Percentiles rank a stretch among this genome's conserved stretches.
Evolutionary conservation across 768 basidiomycete genomes (phyloP).

Genomic region (Gloeopeniophorella convolvens): DNA sequence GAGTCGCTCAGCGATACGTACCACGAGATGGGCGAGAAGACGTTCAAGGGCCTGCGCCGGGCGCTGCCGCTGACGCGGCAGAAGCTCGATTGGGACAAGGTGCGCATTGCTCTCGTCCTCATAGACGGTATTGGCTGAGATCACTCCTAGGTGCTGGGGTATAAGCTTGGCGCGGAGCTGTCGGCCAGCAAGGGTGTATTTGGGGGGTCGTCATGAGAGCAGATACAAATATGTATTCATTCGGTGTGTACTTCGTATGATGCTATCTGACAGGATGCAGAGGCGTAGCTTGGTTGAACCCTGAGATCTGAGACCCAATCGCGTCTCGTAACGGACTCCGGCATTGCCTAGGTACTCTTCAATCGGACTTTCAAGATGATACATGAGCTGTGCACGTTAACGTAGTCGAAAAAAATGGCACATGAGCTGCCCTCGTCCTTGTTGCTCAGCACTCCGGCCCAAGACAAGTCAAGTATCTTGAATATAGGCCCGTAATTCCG

Average conservation of each 20-base stretch:
- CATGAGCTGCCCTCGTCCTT: no score
- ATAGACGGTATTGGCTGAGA: neutral
- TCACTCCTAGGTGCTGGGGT: slow-evolving; percentile 41
- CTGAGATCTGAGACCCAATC: no score
- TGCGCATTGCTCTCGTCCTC: slow-evolving; percentile 27
- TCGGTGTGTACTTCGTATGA: slow-evolving; percentile 5
- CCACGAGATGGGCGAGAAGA: slow-evolving; percentile 86
- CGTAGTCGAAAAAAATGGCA: no score
- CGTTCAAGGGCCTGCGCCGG: slow-evolving; percentile 85
- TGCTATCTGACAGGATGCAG: neutral
- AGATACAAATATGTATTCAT: neutral
- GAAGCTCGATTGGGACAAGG: slow-evolving; percentile 96
- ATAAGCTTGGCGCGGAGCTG: slow-evolving; percentile 74
- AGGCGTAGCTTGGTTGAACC: no score
- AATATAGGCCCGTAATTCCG: slow-evolving; percentile 10
- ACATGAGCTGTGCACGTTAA: no score
- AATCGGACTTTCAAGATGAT: no score
- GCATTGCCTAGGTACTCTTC: no score
- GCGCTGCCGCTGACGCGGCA: slow-evolving; percentile 89
- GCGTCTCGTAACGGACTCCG: no score
- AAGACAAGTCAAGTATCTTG: neutral
- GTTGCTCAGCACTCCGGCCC: no score
- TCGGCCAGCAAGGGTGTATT: slow-evolving; percentile 58
- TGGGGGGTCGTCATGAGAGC: slow-evolving; percentile 25
- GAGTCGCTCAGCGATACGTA: slow-evolving; percentile 74